phyloP scores from a whole-genome alignment of 2,329 filamentous ascomycete species.

The Xylaria sp. region DNA sequence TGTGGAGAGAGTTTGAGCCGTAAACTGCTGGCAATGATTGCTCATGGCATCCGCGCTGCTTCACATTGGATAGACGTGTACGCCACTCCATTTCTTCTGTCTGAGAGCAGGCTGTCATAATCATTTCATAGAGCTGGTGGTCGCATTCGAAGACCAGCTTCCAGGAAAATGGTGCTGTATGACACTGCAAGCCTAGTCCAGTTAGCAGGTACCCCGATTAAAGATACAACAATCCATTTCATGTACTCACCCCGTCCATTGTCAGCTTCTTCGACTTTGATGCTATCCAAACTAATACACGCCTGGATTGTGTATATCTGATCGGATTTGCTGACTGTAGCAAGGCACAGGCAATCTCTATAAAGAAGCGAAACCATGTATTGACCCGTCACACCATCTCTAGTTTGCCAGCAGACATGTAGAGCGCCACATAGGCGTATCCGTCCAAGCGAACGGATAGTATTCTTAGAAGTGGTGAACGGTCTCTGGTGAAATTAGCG shows the following conservation, averaged over 20 bases:
- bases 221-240: constrained; percentile 22
- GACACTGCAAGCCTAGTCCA: constrained; percentile 80
- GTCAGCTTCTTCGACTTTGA: constrained; percentile 76
- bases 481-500: constrained; percentile 54
- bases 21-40: constrained; percentile 61
- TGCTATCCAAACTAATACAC: constrained; percentile 73
- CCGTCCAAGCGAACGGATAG: constrained; percentile 84
- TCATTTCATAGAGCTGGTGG: constrained; percentile 81
- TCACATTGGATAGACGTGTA: constrained; percentile 66
- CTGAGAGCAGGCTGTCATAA: constrained; percentile 85
- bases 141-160: constrained; percentile 86
- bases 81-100: constrained; percentile 86
- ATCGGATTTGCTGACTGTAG: constrained; percentile 71
- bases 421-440: constrained; percentile 84
- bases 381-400: constrained; percentile 73
- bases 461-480: constrained; percentile 65
- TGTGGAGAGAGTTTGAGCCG: constrained; percentile 73
- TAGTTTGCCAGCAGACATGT: constrained; percentile 82
- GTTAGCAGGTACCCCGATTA: constrained; percentile 5
- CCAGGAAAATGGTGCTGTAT: constrained; percentile 89
- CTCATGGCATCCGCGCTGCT: constrained; percentile 61
- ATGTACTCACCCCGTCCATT: constrained; percentile 73
- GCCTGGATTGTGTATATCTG: constrained; percentile 78
- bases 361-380: constrained; percentile 92
- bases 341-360: constrained; percentile 80